Evolutionary conservation across 352 stramenopile species (phyloP), one percentile per base, ranked within the genome.

Genomic region (Globisporangium takayamanum): DNA sequence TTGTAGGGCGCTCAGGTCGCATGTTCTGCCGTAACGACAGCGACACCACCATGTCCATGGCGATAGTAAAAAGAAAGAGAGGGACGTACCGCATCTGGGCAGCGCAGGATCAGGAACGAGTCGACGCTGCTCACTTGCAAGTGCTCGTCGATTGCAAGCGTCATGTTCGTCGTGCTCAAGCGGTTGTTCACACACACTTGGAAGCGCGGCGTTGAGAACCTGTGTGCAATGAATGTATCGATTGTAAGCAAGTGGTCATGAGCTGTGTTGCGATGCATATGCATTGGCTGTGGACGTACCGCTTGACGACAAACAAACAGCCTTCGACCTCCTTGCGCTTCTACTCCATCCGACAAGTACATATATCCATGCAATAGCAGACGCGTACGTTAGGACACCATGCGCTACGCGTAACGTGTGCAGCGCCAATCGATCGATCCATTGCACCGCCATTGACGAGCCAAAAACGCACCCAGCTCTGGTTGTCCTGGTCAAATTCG

Each of bases 181-280:
- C 85, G 85, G 64, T 94, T 94, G 66, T 90, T 94, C n/a, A 94
- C 81, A 51, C 88, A 88, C 55, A 94, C 84, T 72, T 94, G 85
- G 68, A 91, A 92, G 51, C 78, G 80, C 36, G 85, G 85, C 22
- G 80, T 67, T 49, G 80, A 80, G 53, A 79, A 86, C 72, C 83
- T 92, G 36, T 26, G 6, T 5, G 7, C 20, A 22, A 30, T 33
- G 10, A 18, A 41, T 22, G 20, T 2, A 22, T 14, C 11, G 16
- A 25, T 28, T 18, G 26, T 16, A n/a, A 51, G 46, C 20, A 51
- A 6, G 20, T 39, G 33, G 33, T 12, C 33, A 39, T 39, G 10
- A 2, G 33, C 33, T 10, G 1, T 39, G 33, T 12, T 14, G 6
- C 11, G 6, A 2, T 39, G 33, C 33, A 39, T 39, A 12, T 18